Evolutionary conservation across 2,329 filamentous ascomycete genomes (phyloP), one percentile per base, ranked within the genome.

Genomic region (Pseudophaeomoniella oleicola): DNA sequence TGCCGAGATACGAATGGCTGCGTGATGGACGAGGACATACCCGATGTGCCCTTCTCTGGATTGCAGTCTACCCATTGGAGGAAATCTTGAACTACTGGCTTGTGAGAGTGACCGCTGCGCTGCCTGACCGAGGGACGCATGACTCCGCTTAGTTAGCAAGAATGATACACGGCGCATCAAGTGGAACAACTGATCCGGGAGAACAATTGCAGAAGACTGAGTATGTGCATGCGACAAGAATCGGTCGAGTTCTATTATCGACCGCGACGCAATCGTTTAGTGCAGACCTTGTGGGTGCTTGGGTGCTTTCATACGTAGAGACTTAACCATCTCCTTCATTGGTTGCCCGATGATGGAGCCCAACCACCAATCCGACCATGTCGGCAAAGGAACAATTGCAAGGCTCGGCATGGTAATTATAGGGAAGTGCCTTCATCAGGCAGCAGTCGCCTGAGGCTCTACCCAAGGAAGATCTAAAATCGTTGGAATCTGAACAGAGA

Each of bases 21-120:
- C 29, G 16, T 10, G 12, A 35, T 27, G 6, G 22, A 27, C 22
- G 6, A 6, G 9, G 22, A 27, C 22, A 27, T 27, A 27, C 22
- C 22, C 22, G 22, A 27, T 27, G n/a, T 27, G 22, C 22, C 22
- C 22, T 27, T 27, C 9, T 27, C 22, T 27, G 6, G 22, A 27
- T 27, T 27, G 6, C 9, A 27, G 6, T 27, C 22, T 27, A 14
- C 14, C 42, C 42, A 44, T 13, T 18, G 18, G 32, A 39, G 22
- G 30, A 45, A 44, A 15, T 34, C 32, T 16, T 41, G 37, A 13
- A 45, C n/a, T 6, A n/a, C 22, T 27, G 22, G 22, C n/a, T 9
- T 9, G 9, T 6, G n/a, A 27, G 22, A 6, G 22, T 27, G 9
- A 27, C n/a, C 22, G n/a, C 22, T 27, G 22, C 6, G 22, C 22